Evolutionary conservation across 2,329 filamentous ascomycete genomes (phyloP).

Genomic region (Fusarium newnesense): DNA sequence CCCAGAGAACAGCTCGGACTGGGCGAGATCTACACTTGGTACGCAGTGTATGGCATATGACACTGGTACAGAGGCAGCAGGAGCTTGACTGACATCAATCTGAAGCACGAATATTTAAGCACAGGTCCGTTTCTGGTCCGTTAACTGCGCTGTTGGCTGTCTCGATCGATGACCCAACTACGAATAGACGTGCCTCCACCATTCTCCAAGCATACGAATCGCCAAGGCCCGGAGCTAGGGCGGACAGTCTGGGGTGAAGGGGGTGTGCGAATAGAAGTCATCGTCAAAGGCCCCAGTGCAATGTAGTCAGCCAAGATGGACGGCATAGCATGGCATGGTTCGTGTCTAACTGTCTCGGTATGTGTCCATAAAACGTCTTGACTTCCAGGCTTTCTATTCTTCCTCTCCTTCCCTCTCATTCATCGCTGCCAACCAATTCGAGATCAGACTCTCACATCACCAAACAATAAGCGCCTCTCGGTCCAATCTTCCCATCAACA

Average conservation of each 20-base stretch:
- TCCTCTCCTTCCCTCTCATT: constrained; percentile 6
- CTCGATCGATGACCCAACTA: constrained; percentile 34
- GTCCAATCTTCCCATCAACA: constrained; percentile 8
- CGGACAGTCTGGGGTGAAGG: constrained; percentile 29
- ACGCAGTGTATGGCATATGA: neutral
- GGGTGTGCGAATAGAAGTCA: constrained; percentile 27
- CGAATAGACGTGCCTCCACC: constrained; percentile 4
- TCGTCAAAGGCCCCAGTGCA: constrained; percentile 8
- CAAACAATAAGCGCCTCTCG: constrained; percentile 16
- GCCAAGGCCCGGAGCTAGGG: constrained; percentile 24
- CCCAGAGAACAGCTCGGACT: neutral
- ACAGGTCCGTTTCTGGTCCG: neutral
- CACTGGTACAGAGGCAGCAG: constrained; percentile 4
- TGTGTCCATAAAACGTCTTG: constrained; percentile 35
- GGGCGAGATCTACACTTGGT: neutral
- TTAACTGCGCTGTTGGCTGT: neutral
- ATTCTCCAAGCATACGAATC: constrained; percentile 25
- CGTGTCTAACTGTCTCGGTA: constrained; percentile 6
- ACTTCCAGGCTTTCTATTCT: constrained; percentile 8
- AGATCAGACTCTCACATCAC: constrained; percentile 4
- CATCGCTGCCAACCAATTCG: constrained; percentile 14
- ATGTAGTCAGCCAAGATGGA: constrained; percentile 17
- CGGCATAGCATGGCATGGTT: constrained; percentile 5
- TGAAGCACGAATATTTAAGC: constrained; percentile 12
- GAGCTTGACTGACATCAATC: constrained; percentile 26